phyloP scores from a whole-genome alignment of 768 basidiomycete species.

The Hysterangium stoloniferum region DNA sequence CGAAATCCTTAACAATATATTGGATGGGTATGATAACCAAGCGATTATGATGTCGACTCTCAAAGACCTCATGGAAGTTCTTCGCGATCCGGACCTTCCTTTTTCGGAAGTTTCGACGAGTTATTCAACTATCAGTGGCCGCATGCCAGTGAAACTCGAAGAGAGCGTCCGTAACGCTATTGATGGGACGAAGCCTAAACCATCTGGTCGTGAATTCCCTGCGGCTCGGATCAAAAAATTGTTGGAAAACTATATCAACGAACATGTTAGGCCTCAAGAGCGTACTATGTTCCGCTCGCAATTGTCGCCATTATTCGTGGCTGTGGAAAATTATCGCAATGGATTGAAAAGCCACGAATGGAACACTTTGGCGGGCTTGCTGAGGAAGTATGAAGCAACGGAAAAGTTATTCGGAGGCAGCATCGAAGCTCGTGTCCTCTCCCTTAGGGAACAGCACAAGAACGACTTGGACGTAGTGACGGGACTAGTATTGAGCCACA shows the following conservation, averaged over 20 bases:
- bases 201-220: slow-evolving; percentile 77
- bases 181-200: slow-evolving; percentile 67
- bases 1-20: slow-evolving; percentile 77
- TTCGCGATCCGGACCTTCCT: slow-evolving; percentile 81
- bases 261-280: slow-evolving; percentile 74
- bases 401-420: slow-evolving; percentile 92
- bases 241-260: slow-evolving; percentile 78
- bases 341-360: slow-evolving; percentile 88
- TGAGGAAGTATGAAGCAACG: slow-evolving; percentile 74
- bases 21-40: slow-evolving; percentile 96
- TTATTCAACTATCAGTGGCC: slow-evolving; percentile 82
- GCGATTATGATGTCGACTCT: slow-evolving; percentile 80
- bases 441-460: slow-evolving; percentile 87
- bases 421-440: slow-evolving; percentile 86
- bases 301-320: slow-evolving; percentile 60
- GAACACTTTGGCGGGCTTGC: slow-evolving; percentile 63
- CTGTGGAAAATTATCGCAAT: slow-evolving; percentile 69
- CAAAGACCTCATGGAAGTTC: slow-evolving; percentile 76
- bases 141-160: slow-evolving; percentile 89
- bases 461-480: slow-evolving; percentile 87
- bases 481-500: slow-evolving; percentile 84
- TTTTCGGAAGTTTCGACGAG: slow-evolving; percentile 80
- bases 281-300: slow-evolving; percentile 70
- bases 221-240: slow-evolving; percentile 78
- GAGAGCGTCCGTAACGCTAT: slow-evolving; percentile 74